A percentile compares a stretch with the other conserved stretches of the same genome.
phyloP scores from a whole-genome alignment of 2,329 filamentous ascomycete genomes.

The Pseudocercospora cruenta region DNA sequence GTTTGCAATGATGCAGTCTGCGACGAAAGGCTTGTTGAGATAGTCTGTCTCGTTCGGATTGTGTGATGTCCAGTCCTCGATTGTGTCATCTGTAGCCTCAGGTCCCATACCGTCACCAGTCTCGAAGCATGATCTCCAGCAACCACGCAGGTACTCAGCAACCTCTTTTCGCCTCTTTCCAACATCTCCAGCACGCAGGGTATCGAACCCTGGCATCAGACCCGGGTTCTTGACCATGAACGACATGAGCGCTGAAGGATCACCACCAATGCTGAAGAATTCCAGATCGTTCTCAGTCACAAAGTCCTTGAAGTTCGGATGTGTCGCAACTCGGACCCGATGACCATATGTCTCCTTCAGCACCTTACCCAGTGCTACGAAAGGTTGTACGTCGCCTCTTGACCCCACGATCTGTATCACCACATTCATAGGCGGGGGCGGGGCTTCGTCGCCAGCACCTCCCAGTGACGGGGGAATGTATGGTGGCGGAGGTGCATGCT shows the following conservation, averaged over 20 bases:
- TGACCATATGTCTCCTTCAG: constrained; percentile 54
- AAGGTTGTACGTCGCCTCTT: constrained; percentile 56
- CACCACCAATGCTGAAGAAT: constrained; percentile 57
- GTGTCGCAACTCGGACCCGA: constrained; percentile 53
- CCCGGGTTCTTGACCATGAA: constrained; percentile 92
- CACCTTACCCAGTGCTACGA: constrained; percentile 54
- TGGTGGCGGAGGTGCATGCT: constrained; percentile 59
- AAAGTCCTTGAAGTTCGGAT: constrained; percentile 54
- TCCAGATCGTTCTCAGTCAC: constrained; percentile 55
- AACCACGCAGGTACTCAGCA: constrained; percentile 77
- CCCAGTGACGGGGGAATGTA: constrained; percentile 76
- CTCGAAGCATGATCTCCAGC: constrained; percentile 85
- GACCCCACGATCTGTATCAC: constrained; percentile 56
- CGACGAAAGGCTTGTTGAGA: constrained; percentile 69
- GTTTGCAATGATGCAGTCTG: constrained; percentile 79
- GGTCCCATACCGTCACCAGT: constrained; percentile 66
- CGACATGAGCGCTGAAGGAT: constrained; percentile 60
- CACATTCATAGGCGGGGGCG: constrained; percentile 53
- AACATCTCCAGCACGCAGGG: constrained; percentile 75
- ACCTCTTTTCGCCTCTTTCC: constrained; percentile 74
- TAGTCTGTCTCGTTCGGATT: constrained; percentile 46
- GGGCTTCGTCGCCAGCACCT: constrained; percentile 62
- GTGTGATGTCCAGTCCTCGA: constrained; percentile 53
- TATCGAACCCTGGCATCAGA: constrained; percentile 79
- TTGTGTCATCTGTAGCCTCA: constrained; percentile 41